These are phyloP conservation scores for Ogataea neopini DNA, from an alignment of 805 yeast species.

Conservation along the genomic window DNA sequence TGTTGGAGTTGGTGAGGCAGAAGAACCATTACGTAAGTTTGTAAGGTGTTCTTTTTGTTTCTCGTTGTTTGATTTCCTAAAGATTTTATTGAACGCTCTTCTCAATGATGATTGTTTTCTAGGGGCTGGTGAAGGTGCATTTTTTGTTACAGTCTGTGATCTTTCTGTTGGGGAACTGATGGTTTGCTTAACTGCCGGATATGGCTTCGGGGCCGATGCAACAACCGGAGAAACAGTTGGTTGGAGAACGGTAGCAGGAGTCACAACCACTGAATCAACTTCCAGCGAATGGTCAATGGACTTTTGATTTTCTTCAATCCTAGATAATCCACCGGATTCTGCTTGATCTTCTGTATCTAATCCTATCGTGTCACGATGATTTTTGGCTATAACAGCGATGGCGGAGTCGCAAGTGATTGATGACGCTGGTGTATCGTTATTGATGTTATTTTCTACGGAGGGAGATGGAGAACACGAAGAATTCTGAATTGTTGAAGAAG, in stretches of 20 bases:
- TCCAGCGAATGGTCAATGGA: no score
- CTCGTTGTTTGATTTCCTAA: slow-evolving; percentile 5
- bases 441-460: slow-evolving; percentile 15
- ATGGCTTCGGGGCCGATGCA: no score
- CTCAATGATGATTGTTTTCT: slow-evolving; percentile 11
- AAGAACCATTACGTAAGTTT: not conserved
- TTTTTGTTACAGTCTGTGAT: no score
- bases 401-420: slow-evolving; percentile 21
- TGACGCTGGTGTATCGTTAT: slow-evolving; percentile 25
- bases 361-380: not conserved
- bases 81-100: slow-evolving; percentile 7
- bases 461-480: slow-evolving; percentile 27
- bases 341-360: not conserved
- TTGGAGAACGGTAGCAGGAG: not conserved
- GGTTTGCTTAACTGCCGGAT: no score
- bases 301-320: not conserved
- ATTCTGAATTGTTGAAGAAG: slow-evolving; percentile 20
- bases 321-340: not conserved
- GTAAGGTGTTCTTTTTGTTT: not conserved
- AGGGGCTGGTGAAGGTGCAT: not conserved
- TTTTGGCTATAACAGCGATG: not conserved
- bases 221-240: no score
- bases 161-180: no score
- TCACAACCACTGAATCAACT: no score
- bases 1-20: not conserved